These are phyloP conservation scores for Lepraria neglecta DNA, from an alignment of 495 filamentous ascomycete species.

Conservation along the genomic window DNA sequence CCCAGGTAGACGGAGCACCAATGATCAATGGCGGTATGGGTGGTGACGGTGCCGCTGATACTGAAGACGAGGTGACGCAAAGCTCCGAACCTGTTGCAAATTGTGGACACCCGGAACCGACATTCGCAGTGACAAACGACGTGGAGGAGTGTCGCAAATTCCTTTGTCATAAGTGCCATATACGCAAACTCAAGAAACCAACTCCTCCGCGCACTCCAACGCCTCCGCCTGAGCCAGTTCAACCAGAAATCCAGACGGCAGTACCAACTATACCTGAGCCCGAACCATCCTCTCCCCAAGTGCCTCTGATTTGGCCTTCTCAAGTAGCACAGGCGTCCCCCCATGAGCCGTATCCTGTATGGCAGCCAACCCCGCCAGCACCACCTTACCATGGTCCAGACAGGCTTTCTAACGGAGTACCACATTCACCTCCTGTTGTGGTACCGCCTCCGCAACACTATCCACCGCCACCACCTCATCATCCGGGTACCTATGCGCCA, in stretches of 20 bases:
- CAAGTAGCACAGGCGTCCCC: constrained; percentile 19
- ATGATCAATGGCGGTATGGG: constrained; percentile 28
- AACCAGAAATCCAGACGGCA: constrained; percentile 33
- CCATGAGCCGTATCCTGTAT: constrained; percentile 34
- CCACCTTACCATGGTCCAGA: constrained; percentile 14
- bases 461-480: constrained; percentile 34
- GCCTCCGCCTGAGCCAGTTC: constrained; percentile 21
- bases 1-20: constrained; percentile 6
- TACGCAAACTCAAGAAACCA: constrained; percentile 35
- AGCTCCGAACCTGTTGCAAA: constrained; percentile 33
- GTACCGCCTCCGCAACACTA: constrained; percentile 28
- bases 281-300: constrained; percentile 21
- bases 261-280: constrained; percentile 37
- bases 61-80: constrained; percentile 27
- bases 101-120: constrained; percentile 30
- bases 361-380: constrained; percentile 27
- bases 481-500: constrained; percentile 26
- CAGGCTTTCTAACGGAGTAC: constrained; percentile 22
- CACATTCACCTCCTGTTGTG: constrained; percentile 22
- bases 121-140: constrained; percentile 8
- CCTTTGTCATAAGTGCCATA: constrained; percentile 48
- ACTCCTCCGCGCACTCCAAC: constrained; percentile 36
- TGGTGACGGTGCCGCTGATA: constrained; percentile 18
- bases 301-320: constrained; percentile 21
- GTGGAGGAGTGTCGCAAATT: constrained; percentile 31